phyloP scores from a whole-genome alignment of 768 basidiomycete species.

The Vishniacozyma victoriae region DNA sequence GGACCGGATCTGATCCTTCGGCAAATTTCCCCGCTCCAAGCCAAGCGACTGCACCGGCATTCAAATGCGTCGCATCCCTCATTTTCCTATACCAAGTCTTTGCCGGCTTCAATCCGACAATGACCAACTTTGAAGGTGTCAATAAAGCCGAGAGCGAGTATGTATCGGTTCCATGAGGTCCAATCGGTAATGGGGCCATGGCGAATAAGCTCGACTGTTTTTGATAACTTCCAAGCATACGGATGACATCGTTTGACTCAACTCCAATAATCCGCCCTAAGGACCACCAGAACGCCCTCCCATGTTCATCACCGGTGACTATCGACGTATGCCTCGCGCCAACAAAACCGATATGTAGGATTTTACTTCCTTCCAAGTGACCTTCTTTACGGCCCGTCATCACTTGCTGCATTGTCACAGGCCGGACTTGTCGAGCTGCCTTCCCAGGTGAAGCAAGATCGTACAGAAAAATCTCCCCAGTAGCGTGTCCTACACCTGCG shows the following conservation, averaged over 20 bases:
- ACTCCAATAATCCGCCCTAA: slow-evolving; percentile 90
- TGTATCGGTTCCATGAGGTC: slow-evolving; percentile 69
- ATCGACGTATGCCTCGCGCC: slow-evolving; percentile 88
- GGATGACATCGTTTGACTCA: slow-evolving; percentile 86
- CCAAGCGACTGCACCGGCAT: slow-evolving; percentile 37
- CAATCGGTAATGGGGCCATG: slow-evolving; percentile 76
- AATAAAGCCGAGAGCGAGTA: slow-evolving; percentile 78
- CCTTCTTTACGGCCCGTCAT: slow-evolving; percentile 75
- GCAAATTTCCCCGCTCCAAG: slow-evolving; percentile 12
- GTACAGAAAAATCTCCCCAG: slow-evolving; percentile 79
- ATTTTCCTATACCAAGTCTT: slow-evolving; percentile 68
- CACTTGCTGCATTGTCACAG: slow-evolving; percentile 28
- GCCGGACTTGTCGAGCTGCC: slow-evolving; percentile 61
- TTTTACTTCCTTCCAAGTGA: slow-evolving; percentile 67
- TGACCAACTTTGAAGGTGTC: slow-evolving; percentile 82
- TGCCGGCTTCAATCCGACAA: slow-evolving; percentile 89
- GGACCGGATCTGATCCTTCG: slow-evolving; percentile 52
- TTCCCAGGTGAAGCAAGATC: slow-evolving; percentile 64
- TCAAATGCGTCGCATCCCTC: slow-evolving; percentile 19
- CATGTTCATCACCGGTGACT: slow-evolving; percentile 80
- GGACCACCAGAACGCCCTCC: slow-evolving; percentile 90
- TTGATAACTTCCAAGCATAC: slow-evolving; percentile 88
- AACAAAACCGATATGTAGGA: slow-evolving; percentile 72
- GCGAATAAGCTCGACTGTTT: slow-evolving; percentile 60
- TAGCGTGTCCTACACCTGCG: slow-evolving; percentile 77